phyloP scores from a whole-genome alignment of 2,329 filamentous ascomycete genomes.

The Botrytis paeoniae region DNA sequence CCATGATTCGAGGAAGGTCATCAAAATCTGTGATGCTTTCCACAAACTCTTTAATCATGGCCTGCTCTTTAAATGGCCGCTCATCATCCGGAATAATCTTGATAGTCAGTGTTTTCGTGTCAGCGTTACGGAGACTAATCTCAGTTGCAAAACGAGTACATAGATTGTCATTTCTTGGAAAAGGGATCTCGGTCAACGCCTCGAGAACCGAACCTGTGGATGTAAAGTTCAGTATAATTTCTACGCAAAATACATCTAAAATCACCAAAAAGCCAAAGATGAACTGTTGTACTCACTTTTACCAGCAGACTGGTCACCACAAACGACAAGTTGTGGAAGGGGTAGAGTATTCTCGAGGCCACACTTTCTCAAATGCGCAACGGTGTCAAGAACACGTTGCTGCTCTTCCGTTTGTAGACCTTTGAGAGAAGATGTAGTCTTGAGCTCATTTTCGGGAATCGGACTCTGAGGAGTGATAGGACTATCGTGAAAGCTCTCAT shows the following conservation, averaged over 20 bases:
- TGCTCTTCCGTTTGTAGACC: conserved; percentile 48
- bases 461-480: not conserved
- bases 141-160: conserved; percentile 57
- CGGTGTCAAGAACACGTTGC: conserved; percentile 54
- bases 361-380: conserved; percentile 53
- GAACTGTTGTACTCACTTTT: conserved; percentile 43
- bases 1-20: conserved; percentile 34
- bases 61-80: conserved; percentile 47
- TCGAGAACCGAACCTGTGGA: conserved; percentile 53
- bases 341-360: conserved; percentile 50
- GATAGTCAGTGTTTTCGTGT: conserved; percentile 48
- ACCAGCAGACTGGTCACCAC: conserved; percentile 62
- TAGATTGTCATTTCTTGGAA: conserved; percentile 57
- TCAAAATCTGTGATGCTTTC: conserved; percentile 31
- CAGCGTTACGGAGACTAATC: conserved; percentile 41
- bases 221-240: not conserved
- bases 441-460: not conserved
- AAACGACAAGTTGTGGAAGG: conserved; percentile 61
- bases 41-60: conserved; percentile 40
- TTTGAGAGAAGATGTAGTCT: conserved; percentile 26
- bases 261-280: not conserved
- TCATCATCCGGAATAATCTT: conserved; percentile 55
- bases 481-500: conserved; percentile 1
- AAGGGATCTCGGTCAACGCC: conserved; percentile 60
- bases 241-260: not conserved